Conservation (phyloP, 1,284 basidiomycete genomes). For the Megacollybia platyphylla region DNA sequence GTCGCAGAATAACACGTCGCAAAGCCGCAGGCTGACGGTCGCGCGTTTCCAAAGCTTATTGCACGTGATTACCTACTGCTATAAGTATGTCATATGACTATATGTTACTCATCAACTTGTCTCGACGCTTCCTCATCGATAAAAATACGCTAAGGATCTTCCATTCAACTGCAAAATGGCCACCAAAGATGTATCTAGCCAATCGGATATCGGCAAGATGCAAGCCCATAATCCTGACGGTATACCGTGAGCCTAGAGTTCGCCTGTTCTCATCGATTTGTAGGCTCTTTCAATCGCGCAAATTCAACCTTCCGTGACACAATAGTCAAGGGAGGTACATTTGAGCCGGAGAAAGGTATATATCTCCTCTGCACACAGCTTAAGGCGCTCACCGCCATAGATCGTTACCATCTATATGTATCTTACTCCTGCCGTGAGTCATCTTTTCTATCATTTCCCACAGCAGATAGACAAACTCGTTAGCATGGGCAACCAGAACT, state of each 20-base stretch:
- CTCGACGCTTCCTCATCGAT: no score
- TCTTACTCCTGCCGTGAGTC: constrained; percentile 67
- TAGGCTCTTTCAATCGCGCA: constrained; percentile 79
- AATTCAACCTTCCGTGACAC: constrained; percentile 62
- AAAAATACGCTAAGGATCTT: no score
- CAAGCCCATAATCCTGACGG: constrained; percentile 15
- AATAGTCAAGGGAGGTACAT: constrained; percentile 65
- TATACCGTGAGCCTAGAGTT: neutral
- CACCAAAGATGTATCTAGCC: constrained; percentile 6
- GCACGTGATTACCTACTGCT: no score
- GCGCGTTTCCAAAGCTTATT: no score
- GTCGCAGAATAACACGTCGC: no score
- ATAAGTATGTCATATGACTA: no score
- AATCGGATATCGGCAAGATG: constrained; percentile 40
- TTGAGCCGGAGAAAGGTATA: constrained; percentile 72
- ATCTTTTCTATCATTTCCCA: neutral
- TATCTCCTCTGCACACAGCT: constrained; percentile 4
- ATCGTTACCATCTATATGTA: constrained; percentile 84
- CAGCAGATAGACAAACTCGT: neutral
- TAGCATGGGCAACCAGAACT: constrained; percentile 89
- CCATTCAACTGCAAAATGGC: constrained; percentile 1
- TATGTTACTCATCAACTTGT: no score
- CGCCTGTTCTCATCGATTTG: constrained; percentile 20
- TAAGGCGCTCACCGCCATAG: constrained; percentile 21
- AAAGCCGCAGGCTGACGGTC: no score